A percentile compares a stretch with the other conserved stretches of the same genome.
These are phyloP conservation scores for Coccomyxa sp. DNA, from an alignment of 139 green algal genomes.

Conservation along the genomic window DNA sequence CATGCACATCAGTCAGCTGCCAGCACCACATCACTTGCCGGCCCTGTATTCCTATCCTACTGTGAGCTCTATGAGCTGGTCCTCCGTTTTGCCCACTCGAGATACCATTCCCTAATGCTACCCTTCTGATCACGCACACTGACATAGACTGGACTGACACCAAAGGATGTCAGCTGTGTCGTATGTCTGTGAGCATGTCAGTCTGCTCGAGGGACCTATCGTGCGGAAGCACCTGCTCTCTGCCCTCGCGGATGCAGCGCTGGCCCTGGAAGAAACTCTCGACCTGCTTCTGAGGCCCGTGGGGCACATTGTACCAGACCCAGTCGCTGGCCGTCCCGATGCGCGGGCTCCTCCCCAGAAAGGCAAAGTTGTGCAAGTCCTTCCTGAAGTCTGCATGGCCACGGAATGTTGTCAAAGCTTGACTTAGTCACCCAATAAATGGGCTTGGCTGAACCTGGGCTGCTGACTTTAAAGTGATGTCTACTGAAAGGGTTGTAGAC, in stretches of 20 bases:
- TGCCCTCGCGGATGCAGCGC: not conserved
- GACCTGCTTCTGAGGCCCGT: constrained; percentile 30
- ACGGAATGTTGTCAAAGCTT: no score
- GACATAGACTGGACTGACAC: not conserved
- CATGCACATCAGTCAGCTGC: not conserved
- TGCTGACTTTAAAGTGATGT: no score
- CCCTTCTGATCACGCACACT: not conserved
- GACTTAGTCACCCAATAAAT: no score
- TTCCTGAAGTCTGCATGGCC: constrained; percentile 13
- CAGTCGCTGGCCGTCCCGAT: constrained; percentile 30
- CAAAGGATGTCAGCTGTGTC: no score
- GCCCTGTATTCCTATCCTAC: not conserved
- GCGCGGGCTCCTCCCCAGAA: constrained; percentile 19
- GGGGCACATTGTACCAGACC: constrained; percentile 32
- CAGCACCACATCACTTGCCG: not conserved
- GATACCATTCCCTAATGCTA: no score
- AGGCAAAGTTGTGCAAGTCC: constrained; percentile 32
- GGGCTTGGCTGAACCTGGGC: no score
- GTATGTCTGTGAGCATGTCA: no score
- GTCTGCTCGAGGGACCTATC: no score
- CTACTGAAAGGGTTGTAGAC: no score
- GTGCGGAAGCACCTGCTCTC: constrained; percentile 10
- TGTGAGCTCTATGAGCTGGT: not conserved
- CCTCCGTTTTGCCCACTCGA: no score
- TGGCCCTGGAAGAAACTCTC: constrained; percentile 25